phyloP scores from a whole-genome alignment of 352 stramenopile genomes.

The Phytophthora capsici region DNA sequence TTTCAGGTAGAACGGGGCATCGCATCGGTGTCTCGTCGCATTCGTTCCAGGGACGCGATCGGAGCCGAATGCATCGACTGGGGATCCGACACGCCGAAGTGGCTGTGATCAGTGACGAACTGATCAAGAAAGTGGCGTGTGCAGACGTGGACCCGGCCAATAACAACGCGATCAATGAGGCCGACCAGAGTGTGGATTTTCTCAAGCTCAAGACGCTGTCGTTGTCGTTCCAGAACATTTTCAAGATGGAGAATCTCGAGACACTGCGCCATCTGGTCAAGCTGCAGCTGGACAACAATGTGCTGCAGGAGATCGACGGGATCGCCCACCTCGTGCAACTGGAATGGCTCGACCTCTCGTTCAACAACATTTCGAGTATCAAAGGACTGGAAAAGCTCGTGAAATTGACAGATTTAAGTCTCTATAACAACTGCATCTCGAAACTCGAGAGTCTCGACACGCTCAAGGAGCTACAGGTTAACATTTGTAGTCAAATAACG shows the following conservation, averaged over 20 bases:
- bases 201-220: slow-evolving; percentile 77
- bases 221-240: slow-evolving; percentile 94
- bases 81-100: slow-evolving; percentile 79
- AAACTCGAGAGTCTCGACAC: slow-evolving; percentile 91
- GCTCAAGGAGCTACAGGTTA: slow-evolving; percentile 87
- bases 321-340: slow-evolving; percentile 88
- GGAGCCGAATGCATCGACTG: slow-evolving; percentile 83
- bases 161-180: slow-evolving; percentile 75
- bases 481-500: too few relatives aligned
- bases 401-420: slow-evolving; percentile 90
- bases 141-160: slow-evolving; percentile 70
- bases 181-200: slow-evolving; percentile 73
- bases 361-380: slow-evolving; percentile 95
- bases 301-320: slow-evolving; percentile 92
- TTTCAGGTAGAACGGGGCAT: slow-evolving; percentile 19
- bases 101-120: slow-evolving; percentile 80
- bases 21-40: slow-evolving; percentile 31
- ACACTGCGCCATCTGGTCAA: slow-evolving; percentile 90
- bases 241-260: slow-evolving; percentile 95
- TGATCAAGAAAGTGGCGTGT: slow-evolving; percentile 72
- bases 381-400: slow-evolving; percentile 92
- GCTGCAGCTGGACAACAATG: slow-evolving; percentile 96
- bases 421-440: slow-evolving; percentile 95
- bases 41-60: slow-evolving; percentile 9
- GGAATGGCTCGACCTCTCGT: slow-evolving; percentile 94